These are phyloP conservation scores for Colletotrichum sp. DNA, from an alignment of 2,329 filamentous ascomycete genomes.

Conservation along the genomic window DNA sequence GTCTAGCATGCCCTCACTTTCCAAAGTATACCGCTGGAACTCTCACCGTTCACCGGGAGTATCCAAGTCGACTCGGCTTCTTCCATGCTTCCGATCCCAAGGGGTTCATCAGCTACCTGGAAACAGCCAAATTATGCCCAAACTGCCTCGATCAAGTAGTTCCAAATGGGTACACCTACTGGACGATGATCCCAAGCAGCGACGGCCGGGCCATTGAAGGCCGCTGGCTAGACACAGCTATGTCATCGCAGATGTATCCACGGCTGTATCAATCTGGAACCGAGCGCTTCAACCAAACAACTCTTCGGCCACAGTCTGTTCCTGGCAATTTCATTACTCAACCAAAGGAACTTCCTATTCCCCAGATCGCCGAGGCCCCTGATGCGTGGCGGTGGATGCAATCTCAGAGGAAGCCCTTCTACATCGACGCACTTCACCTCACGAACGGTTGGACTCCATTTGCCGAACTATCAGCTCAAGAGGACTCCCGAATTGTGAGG, in stretches of 20 bases:
- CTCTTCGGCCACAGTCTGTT: neutral
- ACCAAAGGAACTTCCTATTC: neutral
- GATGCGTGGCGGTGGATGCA: neutral
- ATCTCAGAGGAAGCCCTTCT: neutral
- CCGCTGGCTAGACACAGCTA: neutral
- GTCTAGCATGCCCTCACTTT: neutral
- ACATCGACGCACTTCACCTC: neutral
- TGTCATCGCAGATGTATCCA: neutral
- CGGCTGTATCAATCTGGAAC: neutral
- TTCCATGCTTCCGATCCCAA: neutral
- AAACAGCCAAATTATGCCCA: neutral
- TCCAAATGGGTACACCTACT: neutral
- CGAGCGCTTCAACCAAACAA: neutral
- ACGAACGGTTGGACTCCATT: neutral
- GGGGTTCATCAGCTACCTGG: neutral
- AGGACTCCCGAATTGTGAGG: neutral
- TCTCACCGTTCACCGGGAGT: neutral
- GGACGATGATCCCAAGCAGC: neutral
- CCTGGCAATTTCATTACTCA: neutral
- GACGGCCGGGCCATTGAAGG: neutral
- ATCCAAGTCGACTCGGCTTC: neutral
- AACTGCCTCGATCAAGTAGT: neutral
- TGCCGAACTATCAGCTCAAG: neutral
- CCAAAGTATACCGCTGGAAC: neutral
- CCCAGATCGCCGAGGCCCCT: neutral